Percentiles rank a stretch among this genome's conserved stretches.
phyloP scores from a whole-genome alignment of 768 basidiomycete species.

The Cyathus striatus region DNA sequence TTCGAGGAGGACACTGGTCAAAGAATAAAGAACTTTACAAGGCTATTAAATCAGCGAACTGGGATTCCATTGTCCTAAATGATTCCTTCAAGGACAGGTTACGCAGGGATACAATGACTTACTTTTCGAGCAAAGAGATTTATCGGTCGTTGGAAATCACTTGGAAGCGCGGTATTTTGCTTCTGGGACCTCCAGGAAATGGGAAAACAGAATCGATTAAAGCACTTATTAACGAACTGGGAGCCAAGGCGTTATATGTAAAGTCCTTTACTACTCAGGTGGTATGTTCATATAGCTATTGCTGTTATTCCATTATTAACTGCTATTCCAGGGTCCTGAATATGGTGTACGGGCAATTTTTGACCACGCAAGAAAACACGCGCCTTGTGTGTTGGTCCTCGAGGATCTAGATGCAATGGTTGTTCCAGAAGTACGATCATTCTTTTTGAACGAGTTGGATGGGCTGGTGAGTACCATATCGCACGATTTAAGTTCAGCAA shows the following conservation, averaged over 20 bases:
- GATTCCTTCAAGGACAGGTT: not conserved
- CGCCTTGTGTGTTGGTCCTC: not conserved
- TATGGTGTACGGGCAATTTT: not conserved
- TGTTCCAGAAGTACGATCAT: not conserved
- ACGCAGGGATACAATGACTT: not conserved
- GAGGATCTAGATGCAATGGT: conserved; percentile 1
- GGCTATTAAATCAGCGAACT: not conserved
- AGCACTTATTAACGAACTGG: not conserved
- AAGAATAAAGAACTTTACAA: not conserved
- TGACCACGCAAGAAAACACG: not conserved
- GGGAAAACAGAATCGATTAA: not conserved
- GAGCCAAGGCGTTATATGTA: not conserved
- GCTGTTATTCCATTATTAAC: not conserved
- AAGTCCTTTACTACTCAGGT: not conserved
- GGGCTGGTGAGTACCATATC: not conserved
- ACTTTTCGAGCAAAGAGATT: not conserved
- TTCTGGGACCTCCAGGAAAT: not conserved
- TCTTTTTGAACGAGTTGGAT: not conserved
- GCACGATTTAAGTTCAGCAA: no score
- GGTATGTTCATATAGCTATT: not conserved
- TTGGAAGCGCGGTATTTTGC: not conserved
- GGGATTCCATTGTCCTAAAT: not conserved
- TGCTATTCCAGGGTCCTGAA: not conserved
- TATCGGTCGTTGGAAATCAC: not conserved
- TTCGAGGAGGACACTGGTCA: not conserved